Percentiles rank a stretch among this genome's conserved stretches.
Evolutionary conservation across 345 rosid genomes (phyloP).

Genomic region (Xanthoceras sorbifolium): DNA sequence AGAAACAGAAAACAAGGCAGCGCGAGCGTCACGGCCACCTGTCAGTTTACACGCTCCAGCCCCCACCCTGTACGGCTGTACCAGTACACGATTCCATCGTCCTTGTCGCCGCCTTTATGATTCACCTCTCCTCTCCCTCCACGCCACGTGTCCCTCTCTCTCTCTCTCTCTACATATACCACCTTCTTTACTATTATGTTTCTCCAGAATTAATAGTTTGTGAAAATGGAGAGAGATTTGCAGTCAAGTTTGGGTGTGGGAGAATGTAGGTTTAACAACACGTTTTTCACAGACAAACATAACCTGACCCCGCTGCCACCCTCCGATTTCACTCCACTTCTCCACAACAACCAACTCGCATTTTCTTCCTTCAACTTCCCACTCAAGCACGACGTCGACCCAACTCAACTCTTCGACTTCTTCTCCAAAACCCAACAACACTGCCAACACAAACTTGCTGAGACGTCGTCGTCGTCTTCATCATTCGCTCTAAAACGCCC

Average conservation of each 20-base stretch:
- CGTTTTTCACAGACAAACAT: not conserved
- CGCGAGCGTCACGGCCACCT: not conserved
- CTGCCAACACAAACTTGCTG: not conserved
- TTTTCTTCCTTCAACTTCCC: not conserved
- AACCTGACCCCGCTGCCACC: not conserved
- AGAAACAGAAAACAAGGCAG: too few species aligned
- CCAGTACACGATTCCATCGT: constrained; percentile 20
- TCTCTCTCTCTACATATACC: too few species aligned
- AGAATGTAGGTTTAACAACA: not conserved
- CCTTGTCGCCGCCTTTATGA: constrained; percentile 20
- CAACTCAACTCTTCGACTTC: constrained; percentile 14
- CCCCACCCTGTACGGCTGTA: too few species aligned
- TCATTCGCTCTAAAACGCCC: not conserved
- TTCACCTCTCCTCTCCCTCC: not conserved
- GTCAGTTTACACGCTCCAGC: too few species aligned
- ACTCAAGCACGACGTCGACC: not conserved
- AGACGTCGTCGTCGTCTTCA: constrained; percentile 4
- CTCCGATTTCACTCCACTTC: not conserved
- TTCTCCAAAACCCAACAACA: constrained; percentile 1
- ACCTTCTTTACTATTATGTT: too few species aligned
- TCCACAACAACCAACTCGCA: not conserved
- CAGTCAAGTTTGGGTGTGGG: not conserved
- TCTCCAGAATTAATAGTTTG: too few species aligned
- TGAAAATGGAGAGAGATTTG: constrained; percentile 18
- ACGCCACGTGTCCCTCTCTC: constrained; percentile 34